Evolutionary conservation across 169 alveolate genomes (phyloP), one percentile per base, ranked within the genome.

Genomic region (Haemoproteus tartakovskyi): DNA sequence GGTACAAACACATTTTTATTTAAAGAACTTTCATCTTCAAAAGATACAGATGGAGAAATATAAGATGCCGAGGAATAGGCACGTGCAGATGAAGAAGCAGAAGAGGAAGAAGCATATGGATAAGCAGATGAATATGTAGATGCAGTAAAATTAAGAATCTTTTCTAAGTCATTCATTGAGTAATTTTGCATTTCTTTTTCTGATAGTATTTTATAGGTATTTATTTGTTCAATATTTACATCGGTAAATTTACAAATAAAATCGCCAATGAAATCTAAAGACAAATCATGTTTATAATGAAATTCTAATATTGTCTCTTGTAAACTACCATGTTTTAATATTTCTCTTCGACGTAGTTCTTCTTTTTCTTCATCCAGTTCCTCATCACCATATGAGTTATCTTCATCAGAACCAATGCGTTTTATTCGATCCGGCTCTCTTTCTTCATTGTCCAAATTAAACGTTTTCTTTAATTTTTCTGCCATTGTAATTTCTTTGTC

Each of bases 401-500:
- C 22, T 41, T 21, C 43, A 5, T 45, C 45, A 43, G n/a, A 5
- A 6, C 47, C 60, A 27, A 5, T 11, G 3, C 9, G 48, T 1
- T 33, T 27, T 2, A 63, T 24, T 3, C 5, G 19, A 22, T 51
- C 63, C 6, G 80, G 80, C 22, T n/a, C n/a, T 9, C 18, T 30
- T n/a, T 63, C 64, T 11, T 51, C 82, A 5, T 45, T 30, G 21
- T 67, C 82, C 16, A 67, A 33, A 27, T 26, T 19, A 29, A 67
- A 51, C 14, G 29, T 67, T 8, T 38, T 50, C 18, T 3, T 33
- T 8, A 67, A 21, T 11, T 50, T 67, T 21, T 67, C 82, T 2
- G 82, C 82, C 82, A 67, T 67, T 0, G 70, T 16, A 14, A 67
- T 67, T 41, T 67, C 70, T 30, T 52, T 30, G 3, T 45, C 57